phyloP scores from a whole-genome alignment of 345 rosid species.

The Eucalyptus sp. region DNA sequence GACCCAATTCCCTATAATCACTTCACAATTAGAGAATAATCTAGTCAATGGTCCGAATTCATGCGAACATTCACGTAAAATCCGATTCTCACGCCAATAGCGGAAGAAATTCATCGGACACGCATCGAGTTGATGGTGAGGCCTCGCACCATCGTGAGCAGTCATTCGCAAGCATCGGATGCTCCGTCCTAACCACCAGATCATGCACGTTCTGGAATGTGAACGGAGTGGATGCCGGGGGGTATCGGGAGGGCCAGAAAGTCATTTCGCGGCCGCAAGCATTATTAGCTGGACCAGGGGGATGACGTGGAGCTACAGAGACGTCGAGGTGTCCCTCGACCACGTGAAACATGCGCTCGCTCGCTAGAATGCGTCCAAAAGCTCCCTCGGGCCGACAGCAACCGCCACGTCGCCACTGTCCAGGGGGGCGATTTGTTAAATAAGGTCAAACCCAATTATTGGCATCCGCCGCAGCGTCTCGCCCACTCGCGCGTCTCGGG shows the following conservation, averaged over 20 bases:
- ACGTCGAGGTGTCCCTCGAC: background rate
- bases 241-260: accelerated
- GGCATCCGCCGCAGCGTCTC: background rate
- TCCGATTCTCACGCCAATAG: background rate
- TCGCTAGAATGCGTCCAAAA: background rate
- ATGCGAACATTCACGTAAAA: background rate
- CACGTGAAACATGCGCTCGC: slow-evolving; percentile 10
- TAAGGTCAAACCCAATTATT: background rate
- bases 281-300: background rate
- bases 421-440: background rate
- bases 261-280: background rate
- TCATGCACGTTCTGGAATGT: background rate
- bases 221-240: no score
- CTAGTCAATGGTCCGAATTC: background rate
- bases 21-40: no score
- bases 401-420: background rate
- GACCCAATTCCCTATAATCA: background rate
- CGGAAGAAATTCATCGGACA: background rate
- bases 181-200: background rate
- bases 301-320: background rate
- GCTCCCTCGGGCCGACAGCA: background rate
- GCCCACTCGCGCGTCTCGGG: background rate
- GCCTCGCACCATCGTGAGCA: background rate
- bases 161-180: background rate
- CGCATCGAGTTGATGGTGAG: background rate